Evolutionary conservation across 192 early-diverging fungal species (phyloP).

Genomic region (Coemansia sp.): DNA sequence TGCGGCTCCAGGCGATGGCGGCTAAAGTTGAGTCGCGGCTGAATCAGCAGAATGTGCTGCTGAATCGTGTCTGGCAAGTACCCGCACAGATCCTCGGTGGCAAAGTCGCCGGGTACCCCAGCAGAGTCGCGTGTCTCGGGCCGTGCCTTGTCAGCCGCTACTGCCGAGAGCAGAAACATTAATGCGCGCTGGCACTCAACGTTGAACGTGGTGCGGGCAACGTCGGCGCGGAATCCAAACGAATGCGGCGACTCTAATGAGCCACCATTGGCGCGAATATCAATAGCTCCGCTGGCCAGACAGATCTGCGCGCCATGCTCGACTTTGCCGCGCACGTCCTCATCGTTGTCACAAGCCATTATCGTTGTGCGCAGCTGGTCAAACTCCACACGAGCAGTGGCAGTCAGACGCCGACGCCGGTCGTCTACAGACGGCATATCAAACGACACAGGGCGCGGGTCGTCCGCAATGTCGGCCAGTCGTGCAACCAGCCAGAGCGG

Average conservation of each 20-base stretch:
- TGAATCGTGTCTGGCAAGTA: constrained; percentile 28
- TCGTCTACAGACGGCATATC: constrained; percentile 17
- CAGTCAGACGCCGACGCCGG: constrained; percentile 25
- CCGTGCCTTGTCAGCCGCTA: constrained; percentile 20
- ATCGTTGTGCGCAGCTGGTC: constrained; percentile 29
- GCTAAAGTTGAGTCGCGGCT: constrained; percentile 22
- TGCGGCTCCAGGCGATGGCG: constrained; percentile 19
- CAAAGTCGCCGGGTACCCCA: constrained; percentile 7
- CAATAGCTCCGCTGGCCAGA: constrained; percentile 12
- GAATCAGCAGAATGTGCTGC: constrained; percentile 29
- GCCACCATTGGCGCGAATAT: constrained; percentile 40
- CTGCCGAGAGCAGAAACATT: constrained; percentile 41
- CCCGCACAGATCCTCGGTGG: constrained; percentile 22
- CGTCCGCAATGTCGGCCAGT: constrained; percentile 3
- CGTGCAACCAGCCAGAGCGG: constrained; percentile 42
- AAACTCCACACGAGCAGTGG: constrained; percentile 26
- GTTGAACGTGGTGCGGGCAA: constrained; percentile 24
- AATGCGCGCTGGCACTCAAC: constrained; percentile 31
- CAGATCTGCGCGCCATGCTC: constrained; percentile 46
- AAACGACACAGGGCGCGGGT: neutral
- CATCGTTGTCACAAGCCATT: constrained; percentile 46
- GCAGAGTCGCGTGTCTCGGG: constrained; percentile 1
- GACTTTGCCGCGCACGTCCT: constrained; percentile 40
- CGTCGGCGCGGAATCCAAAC: constrained; percentile 39
- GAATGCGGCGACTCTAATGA: constrained; percentile 39